These are phyloP conservation scores for Carex littledalei DNA, from an alignment of 176 grass and related monocot genomes.

Conservation along the genomic window DNA sequence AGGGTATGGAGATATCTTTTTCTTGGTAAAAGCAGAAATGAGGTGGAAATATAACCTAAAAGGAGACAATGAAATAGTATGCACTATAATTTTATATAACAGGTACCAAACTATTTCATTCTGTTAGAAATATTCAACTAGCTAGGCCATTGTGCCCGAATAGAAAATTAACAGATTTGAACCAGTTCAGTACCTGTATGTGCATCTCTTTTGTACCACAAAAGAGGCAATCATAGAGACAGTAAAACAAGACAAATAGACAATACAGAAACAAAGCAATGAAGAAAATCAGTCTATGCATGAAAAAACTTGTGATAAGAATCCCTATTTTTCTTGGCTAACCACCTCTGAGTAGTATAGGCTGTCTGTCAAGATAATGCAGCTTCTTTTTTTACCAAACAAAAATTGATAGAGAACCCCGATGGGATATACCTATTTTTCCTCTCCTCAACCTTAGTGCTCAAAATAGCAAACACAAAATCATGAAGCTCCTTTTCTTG, in stretches of 20 bases:
- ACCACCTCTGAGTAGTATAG: conserved; percentile 1
- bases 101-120: background rate
- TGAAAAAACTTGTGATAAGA: background rate
- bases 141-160: background rate
- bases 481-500: background rate
- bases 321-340: background rate
- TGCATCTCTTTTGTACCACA: background rate
- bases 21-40: background rate
- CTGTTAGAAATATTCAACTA: background rate
- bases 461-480: background rate
- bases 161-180: background rate
- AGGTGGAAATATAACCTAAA: conserved; percentile 4
- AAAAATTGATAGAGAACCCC: background rate
- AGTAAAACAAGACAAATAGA: background rate
- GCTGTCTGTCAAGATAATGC: background rate
- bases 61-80: conserved; percentile 3
- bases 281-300: background rate
- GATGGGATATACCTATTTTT: background rate
- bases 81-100: background rate
- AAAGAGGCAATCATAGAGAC: background rate
- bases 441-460: conserved; percentile 5
- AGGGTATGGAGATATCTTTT: background rate
- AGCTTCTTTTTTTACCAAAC: background rate
- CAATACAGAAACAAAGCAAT: background rate
- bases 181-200: background rate